phyloP scores from a whole-genome alignment of 106 monocot genomes.

The Apostasia shenzhenica region DNA sequence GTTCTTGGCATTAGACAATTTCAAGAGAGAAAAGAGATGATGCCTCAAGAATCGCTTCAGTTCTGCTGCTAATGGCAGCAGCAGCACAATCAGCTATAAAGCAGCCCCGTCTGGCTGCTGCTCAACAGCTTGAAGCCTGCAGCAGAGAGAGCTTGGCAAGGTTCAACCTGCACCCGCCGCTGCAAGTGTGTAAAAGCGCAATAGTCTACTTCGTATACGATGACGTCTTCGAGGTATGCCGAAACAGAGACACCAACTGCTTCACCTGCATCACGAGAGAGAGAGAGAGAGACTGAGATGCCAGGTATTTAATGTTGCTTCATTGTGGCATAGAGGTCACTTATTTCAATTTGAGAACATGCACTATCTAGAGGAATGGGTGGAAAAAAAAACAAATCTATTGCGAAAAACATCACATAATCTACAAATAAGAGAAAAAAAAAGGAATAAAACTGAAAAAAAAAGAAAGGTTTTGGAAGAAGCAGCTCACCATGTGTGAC shows the following conservation, averaged over 20 bases:
- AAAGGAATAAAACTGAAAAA: neutral
- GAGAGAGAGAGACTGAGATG: neutral
- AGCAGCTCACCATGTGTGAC: constrained; percentile 48
- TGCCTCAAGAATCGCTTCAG: neutral
- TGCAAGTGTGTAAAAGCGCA: constrained; percentile 43
- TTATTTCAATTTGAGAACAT: no score
- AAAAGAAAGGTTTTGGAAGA: neutral
- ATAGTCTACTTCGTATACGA: constrained; percentile 46
- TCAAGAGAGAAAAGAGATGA: neutral
- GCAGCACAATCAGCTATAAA: neutral
- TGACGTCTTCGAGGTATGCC: constrained; percentile 16
- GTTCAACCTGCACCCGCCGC: constrained; percentile 11
- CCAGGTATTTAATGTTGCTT: no score
- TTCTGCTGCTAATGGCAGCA: neutral
- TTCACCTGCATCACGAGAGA: constrained; percentile 34
- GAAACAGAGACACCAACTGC: constrained; percentile 43
- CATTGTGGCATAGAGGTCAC: no score
- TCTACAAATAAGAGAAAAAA: neutral
- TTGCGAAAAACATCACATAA: no score
- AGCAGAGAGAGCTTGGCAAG: neutral
- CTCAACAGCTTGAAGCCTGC: constrained; percentile 30
- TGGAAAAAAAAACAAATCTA: no score
- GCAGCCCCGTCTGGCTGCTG: constrained; percentile 2
- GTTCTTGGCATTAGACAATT: neutral
- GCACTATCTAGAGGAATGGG: no score